Conservation (phyloP, 495 filamentous ascomycete species). For the Aspergillus diversus region DNA sequence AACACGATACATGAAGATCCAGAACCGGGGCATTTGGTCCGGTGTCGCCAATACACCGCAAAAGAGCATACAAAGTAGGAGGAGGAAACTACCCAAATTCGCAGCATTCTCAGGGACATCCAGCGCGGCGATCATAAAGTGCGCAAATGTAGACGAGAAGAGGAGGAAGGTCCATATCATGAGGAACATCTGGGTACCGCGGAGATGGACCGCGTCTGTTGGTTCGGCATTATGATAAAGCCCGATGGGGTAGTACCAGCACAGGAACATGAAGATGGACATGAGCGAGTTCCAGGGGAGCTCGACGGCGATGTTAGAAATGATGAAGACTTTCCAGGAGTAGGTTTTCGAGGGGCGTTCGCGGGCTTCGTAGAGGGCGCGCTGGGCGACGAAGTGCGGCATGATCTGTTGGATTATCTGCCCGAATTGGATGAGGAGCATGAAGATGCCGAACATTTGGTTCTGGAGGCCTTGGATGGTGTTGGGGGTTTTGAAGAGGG, state of each 20-base stretch:
- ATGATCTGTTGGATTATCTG: conserved; percentile 73
- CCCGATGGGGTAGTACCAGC: conserved; percentile 65
- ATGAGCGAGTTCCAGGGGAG: conserved; percentile 62
- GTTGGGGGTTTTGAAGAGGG: conserved; percentile 63
- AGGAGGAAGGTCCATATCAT: conserved; percentile 26
- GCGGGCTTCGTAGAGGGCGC: conserved; percentile 51
- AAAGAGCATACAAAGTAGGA: conserved; percentile 53
- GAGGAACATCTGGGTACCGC: conserved; percentile 55
- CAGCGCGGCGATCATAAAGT: conserved; percentile 44
- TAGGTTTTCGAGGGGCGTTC: conserved; percentile 54
- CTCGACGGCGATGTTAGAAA: conserved; percentile 62
- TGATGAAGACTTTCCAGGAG: conserved; percentile 64
- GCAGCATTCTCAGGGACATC: conserved; percentile 44
- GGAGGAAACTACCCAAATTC: conserved; percentile 48
- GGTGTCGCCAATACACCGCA: conserved; percentile 37
- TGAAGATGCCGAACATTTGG: conserved; percentile 82
- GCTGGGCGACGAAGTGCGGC: conserved; percentile 49
- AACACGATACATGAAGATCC: conserved; percentile 65
- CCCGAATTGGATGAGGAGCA: conserved; percentile 70
- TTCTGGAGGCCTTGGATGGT: conserved; percentile 78
- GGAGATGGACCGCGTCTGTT: conserved; percentile 39
- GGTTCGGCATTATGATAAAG: conserved; percentile 46
- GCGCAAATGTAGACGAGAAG: conserved; percentile 56
- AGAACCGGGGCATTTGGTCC: conserved; percentile 57
- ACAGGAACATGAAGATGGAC: conserved; percentile 52